phyloP scores from a whole-genome alignment of 768 basidiomycete genomes.

The Suillus cothurnatus region DNA sequence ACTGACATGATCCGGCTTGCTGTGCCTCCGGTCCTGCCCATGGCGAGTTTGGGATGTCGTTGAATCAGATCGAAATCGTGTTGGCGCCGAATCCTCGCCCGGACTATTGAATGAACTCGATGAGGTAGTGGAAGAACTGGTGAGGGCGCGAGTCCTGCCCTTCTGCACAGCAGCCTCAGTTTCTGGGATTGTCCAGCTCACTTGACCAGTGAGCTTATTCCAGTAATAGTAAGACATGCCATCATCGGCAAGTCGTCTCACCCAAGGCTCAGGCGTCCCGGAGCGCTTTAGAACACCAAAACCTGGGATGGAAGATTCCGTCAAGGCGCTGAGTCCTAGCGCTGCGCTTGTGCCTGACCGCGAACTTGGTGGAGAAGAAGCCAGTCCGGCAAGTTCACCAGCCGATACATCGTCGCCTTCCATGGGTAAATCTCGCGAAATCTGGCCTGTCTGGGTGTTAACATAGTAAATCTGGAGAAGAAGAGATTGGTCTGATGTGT shows the following conservation, averaged over 20 bases:
- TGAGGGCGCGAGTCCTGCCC: conserved; percentile 36
- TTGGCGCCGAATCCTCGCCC: conserved; percentile 25
- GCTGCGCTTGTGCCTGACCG: conserved; percentile 57
- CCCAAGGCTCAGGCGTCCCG: conserved; percentile 81
- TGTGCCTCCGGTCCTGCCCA: conserved; percentile 31
- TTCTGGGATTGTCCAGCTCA: conserved; percentile 73
- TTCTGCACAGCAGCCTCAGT: conserved; percentile 26
- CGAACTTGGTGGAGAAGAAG: conserved; percentile 54
- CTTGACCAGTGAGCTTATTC: conserved; percentile 68
- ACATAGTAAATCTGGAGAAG: conserved; percentile 86
- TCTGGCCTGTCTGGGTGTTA: conserved; percentile 85
- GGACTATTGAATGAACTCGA: conserved; percentile 27
- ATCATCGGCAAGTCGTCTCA: conserved; percentile 77
- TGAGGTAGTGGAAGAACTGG: conserved; percentile 36
- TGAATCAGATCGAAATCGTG: conserved; percentile 38
- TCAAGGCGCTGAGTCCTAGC: conserved; percentile 44
- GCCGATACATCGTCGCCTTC: conserved; percentile 70
- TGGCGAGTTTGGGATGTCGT: conserved; percentile 31
- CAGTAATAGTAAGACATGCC: conserved; percentile 78
- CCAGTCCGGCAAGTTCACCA: conserved; percentile 60
- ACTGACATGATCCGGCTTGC: conserved; percentile 50
- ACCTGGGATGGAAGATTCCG: conserved; percentile 46
- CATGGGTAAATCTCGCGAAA: conserved; percentile 80
- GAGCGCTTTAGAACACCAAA: conserved; percentile 63
- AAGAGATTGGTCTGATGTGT: background rate